A percentile compares a stretch with the other conserved stretches of the same genome.
phyloP scores from a whole-genome alignment of 371 early-diverging fungal genomes.

The Lichtheimia ornata region DNA sequence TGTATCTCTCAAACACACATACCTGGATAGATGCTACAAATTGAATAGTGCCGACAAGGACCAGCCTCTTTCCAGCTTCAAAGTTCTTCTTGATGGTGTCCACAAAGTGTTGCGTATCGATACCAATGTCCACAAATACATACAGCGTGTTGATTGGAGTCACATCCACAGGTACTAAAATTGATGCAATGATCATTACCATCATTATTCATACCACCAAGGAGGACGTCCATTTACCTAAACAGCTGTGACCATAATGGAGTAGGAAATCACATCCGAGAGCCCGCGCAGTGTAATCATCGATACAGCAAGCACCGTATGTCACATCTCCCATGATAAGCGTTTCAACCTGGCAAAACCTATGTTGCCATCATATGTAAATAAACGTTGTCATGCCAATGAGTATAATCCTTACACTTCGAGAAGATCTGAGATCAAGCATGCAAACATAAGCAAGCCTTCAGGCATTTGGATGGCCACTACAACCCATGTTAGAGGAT shows the following conservation, averaged over 20 bases:
- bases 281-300: conserved; percentile 94
- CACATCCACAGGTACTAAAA: conserved; percentile 89
- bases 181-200: background rate
- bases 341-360: conserved; percentile 88
- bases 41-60: conserved; percentile 96
- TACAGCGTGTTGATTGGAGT: conserved; percentile 96
- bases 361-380: conserved; percentile 27
- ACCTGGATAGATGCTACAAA: conserved; percentile 92
- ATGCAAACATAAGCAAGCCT: conserved; percentile 96
- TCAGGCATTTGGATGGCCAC: conserved; percentile 99
- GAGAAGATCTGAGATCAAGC: conserved; percentile 89
- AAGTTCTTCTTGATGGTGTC: conserved; percentile 88
- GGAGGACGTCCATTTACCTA: conserved; percentile 52
- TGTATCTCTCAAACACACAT: background rate
- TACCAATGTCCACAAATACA: conserved; percentile 99
- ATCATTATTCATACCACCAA: background rate
- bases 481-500: conserved; percentile 16
- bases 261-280: conserved; percentile 97
- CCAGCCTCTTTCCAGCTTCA: conserved; percentile 69
- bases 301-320: conserved; percentile 99
- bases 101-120: conserved; percentile 93
- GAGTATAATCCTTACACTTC: conserved; percentile 59
- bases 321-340: conserved; percentile 99
- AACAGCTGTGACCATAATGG: conserved; percentile 99
- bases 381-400: background rate